Conservation (phyloP, 2,329 filamentous ascomycete genomes). For the Teratosphaeria gauchensis region DNA sequence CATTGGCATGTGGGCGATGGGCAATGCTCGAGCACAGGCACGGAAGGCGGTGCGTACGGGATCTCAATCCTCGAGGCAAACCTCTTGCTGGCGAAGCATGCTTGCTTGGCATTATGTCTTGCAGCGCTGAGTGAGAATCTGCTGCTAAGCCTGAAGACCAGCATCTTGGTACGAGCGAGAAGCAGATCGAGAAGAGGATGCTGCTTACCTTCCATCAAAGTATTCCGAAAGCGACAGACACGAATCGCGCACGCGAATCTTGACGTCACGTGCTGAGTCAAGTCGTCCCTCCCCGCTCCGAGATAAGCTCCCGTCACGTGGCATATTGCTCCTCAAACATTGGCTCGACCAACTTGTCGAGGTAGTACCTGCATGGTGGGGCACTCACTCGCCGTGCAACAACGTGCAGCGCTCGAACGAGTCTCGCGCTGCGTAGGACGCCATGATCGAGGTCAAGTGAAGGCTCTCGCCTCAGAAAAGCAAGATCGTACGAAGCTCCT, state of each 20-base stretch:
- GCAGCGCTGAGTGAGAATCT: background rate
- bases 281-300: background rate
- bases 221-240: background rate
- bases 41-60: constrained; percentile 25
- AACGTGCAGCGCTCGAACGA: background rate
- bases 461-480: background rate
- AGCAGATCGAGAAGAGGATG: background rate
- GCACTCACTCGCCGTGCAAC: background rate
- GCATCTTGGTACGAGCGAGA: background rate
- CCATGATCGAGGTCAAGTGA: background rate
- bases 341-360: background rate
- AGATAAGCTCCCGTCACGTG: background rate
- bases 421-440: background rate
- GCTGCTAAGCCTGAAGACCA: background rate
- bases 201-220: background rate
- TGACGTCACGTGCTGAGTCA: background rate
- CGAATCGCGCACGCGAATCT: background rate
- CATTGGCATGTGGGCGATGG: constrained; percentile 70
- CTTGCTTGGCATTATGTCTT: background rate
- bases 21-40: constrained; percentile 48
- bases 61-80: constrained; percentile 23
- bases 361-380: background rate
- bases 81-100: background rate
- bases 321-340: background rate
- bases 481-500: background rate